Conservation (phyloP, 371 early-diverging fungal species). For the Haplosporangium sp. region DNA sequence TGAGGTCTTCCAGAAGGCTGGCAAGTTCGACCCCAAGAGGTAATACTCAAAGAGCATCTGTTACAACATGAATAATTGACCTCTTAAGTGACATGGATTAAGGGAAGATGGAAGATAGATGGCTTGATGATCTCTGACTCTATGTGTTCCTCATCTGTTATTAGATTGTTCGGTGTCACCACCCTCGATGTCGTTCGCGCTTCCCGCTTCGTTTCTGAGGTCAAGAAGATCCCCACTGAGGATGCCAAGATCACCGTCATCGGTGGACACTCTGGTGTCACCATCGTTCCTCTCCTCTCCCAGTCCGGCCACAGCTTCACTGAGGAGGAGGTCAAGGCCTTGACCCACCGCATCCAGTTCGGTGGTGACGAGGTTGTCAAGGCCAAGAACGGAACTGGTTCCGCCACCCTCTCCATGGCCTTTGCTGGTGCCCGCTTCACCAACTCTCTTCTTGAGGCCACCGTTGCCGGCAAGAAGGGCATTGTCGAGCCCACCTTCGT, state of each 20-base stretch:
- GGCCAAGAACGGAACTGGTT: slow-evolving; percentile 98
- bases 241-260: slow-evolving; percentile 89
- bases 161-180: slow-evolving; percentile 96
- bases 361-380: slow-evolving; percentile 99
- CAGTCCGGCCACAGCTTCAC: slow-evolving; percentile 86
- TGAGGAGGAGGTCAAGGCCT: slow-evolving; percentile 90
- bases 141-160: not conserved
- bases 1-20: slow-evolving; percentile 95
- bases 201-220: slow-evolving; percentile 93
- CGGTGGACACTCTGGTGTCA: slow-evolving; percentile 99
- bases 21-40: slow-evolving; percentile 93
- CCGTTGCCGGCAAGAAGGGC: slow-evolving; percentile 86
- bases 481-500: slow-evolving; percentile 96
- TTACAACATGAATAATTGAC: too few relatives aligned
- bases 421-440: slow-evolving; percentile 97
- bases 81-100: too few relatives aligned
- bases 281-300: slow-evolving; percentile 97
- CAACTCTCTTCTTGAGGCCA: slow-evolving; percentile 91
- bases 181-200: slow-evolving; percentile 98
- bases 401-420: slow-evolving; percentile 99
- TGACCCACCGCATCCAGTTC: slow-evolving; percentile 98
- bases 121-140: too few relatives aligned
- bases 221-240: slow-evolving; percentile 80
- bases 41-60: slow-evolving; percentile 18
- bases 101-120: too few relatives aligned